Base-by-base conservation (phyloP, 768 basidiomycete genomes). In the Rubroboletus satanas region DNA sequence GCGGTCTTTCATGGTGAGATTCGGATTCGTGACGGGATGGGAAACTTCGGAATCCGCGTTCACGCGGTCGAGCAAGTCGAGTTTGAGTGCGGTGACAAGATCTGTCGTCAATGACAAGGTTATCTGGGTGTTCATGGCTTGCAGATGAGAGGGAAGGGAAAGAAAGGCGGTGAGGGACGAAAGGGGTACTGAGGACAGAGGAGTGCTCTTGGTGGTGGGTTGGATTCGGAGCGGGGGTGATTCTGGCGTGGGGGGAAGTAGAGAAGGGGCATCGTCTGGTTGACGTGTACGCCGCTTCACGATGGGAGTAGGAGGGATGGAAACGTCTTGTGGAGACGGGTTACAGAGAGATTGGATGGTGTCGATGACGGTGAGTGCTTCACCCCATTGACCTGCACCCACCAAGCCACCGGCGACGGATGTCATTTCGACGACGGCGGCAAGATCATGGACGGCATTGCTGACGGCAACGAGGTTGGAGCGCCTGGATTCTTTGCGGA, bases 341-440 rank as follows among this genome's bases (percentile, higher is more conserved):
- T 78, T 70, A 82, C 85, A 87, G 61, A 89, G 70, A 45, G 70
- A 71, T 51, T 87, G 79, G 57, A 93, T 68, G 47, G 83, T 79
- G 45, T 90, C 84, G 36, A 92, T 80, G 17, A 93, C 77, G 45
- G 79, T 80, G 52, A 98, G 72, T 7, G 93, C 93, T 52, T 90
- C 88, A 14, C 83, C 82, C 89, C 92, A 98, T 60, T 97, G 90
- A 0, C 90, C 93, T 18, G 85, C 85, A 45, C 77, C 79, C n/a
- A 94, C 91, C 49, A 97, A 70, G 26, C 81, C 77, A 52, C 79
- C 83, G 29, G 87, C 84, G 39, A 92, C 79, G 4, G 80, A 80
- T 0, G 85, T 77, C 79, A 90, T 87, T 63, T 97, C 92, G 47
- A 87, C 81, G 28, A 94, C 83, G 15, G 83, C 83, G 9, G 77